Base-by-base conservation (phyloP, 2,329 filamentous ascomycete genomes). In the Chalaropsis thielavioides region DNA sequence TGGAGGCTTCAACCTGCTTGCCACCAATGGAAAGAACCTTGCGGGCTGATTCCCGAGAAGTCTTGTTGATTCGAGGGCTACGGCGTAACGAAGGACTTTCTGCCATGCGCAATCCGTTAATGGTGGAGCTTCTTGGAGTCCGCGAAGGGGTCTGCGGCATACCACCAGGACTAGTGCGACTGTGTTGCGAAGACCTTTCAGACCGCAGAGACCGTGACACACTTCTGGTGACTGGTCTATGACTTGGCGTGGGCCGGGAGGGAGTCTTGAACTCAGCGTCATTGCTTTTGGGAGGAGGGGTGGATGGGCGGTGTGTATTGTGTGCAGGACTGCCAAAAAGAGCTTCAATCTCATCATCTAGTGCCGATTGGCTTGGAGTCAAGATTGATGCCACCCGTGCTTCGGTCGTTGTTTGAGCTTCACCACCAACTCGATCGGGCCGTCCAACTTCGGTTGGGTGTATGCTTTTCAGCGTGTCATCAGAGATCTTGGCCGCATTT, bases 261-360 rank as follows among this genome's bases (percentile, higher is more conserved):
- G 84, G 83, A 2, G 85, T 87, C 72, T 85, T 85, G 72, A 85
- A 83, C 1, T 74, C 72, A 3, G 74, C 75, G 44, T 75, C 75
- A 62, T 77, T 77, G 43, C 76, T 64, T 71, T 79, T 80, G 3
- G 73, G 69, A 51, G 79, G 79, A 67, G 79, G 82, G 3, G 78
- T 85, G 63, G 76, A 85, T 63, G 75, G 78, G 69, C 79, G 72
- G 69, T 71, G 68, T 3, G 59, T 35, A 10, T 24, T 24, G 22
- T 41, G 56, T 40, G 76, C 76, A 68, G 74, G 81, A 71, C 77
- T 86, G 65, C 86, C 84, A 70, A 94, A 92, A 3, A 94, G 79
- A 61, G 81, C 78, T 49, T 83, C 81, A 5, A 88, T 73, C 46
- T 69, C 67, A 22, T 67, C 59, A 67, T 85, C 81, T 58, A 62